Evolutionary conservation across 352 stramenopile genomes (phyloP), one percentile per base, ranked within the genome.

Genomic region (Globisporangium viniferum): DNA sequence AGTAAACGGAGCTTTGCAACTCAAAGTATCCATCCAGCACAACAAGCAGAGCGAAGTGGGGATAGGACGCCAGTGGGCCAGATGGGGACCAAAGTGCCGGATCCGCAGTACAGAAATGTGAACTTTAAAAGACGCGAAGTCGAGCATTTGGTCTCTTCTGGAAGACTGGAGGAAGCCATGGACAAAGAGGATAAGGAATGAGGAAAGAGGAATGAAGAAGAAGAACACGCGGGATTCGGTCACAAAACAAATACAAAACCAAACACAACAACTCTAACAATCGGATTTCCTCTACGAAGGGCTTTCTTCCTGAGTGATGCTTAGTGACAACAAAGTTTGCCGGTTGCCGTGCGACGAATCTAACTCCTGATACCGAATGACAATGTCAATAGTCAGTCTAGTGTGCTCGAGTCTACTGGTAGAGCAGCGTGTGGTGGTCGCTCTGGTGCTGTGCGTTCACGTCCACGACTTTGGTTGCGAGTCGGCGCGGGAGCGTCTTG

Each of bases 371-470:
- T 46, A 14, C 12, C 39, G 12, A 49, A n/a, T 49, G 41, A 49
- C 41, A 49, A 15, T 49, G 15, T 15, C 41, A 49, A 5, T 6
- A 46, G 39, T 20, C 12, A 46, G 39, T 7, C 39, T 5, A 46
- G 12, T 15, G 39, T 15, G 18, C 15, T n/a, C 2, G 6, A 9
- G 14, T 49, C 24, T 59, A 39, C 58, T 83, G 78, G 67, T 86
- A 88, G 33, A 88, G 76, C 69, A 85, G 63, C 1, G 73, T 66
- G 29, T 84, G 68, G 29, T 78, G 64, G 14, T 84, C 79, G 27
- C 71, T 64, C 60, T 66, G n/a, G 39, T 67, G 69, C 54, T 57
- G 24, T 14, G 62, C 64, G 20, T 62, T 60, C 35, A 53, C 62
- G 51, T 67, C 33, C 5, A 70, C 59, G 8, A 57, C 36, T 55